Percentiles rank a stretch among this genome's conserved stretches.
phyloP scores from a whole-genome alignment of 2,329 filamentous ascomycete genomes.

The Huntiella savannae region DNA sequence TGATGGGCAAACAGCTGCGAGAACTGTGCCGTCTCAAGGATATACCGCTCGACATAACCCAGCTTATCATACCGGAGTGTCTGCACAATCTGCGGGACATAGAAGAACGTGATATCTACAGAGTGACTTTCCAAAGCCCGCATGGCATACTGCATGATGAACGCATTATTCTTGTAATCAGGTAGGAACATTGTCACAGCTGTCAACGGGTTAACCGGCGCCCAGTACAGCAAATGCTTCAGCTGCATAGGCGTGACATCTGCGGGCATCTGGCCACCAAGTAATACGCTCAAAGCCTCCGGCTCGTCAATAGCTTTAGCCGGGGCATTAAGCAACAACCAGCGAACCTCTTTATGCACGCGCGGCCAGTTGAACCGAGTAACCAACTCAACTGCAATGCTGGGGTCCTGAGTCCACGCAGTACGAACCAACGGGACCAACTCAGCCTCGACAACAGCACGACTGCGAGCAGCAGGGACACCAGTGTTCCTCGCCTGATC shows the following conservation, averaged over 20 bases:
- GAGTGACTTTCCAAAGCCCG: constrained; percentile 82
- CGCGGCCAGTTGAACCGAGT: constrained; percentile 60
- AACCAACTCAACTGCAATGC: constrained; percentile 70
- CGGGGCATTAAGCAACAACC: constrained; percentile 62
- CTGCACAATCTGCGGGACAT: constrained; percentile 95
- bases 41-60: constrained; percentile 91
- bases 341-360: constrained; percentile 57
- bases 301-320: constrained; percentile 66
- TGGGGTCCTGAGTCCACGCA: constrained; percentile 73
- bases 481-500: constrained; percentile 21
- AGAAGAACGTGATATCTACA: constrained; percentile 96
- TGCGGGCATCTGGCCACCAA: constrained; percentile 54
- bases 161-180: constrained; percentile 76
- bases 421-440: constrained; percentile 50
- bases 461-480: constrained; percentile 6
- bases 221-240: constrained; percentile 89
- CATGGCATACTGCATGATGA: constrained; percentile 92
- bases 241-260: constrained; percentile 64
- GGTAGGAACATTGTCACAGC: constrained; percentile 88
- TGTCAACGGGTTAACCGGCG: constrained; percentile 77
- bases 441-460: constrained; percentile 24
- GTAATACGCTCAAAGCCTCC: constrained; percentile 63
- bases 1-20: constrained; percentile 98
- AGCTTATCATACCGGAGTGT: constrained; percentile 79
- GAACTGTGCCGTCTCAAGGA: constrained; percentile 88